A percentile compares a stretch with the other conserved stretches of the same genome.
These are phyloP conservation scores for Vitis cinerea DNA, from an alignment of 164 flowering plant species.

Conservation along the genomic window DNA sequence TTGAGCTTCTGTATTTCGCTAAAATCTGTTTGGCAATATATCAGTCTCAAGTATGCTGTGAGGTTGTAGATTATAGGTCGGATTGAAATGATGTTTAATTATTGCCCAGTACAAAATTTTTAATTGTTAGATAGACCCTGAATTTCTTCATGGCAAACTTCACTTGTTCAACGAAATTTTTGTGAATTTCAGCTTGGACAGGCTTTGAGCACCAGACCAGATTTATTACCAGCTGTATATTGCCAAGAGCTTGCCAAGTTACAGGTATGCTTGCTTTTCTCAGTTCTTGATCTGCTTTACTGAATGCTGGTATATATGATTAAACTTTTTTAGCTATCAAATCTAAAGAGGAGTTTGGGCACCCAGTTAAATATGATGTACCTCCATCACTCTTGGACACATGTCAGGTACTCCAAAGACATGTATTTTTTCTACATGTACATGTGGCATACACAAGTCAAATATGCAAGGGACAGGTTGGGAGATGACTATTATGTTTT, in stretches of 20 bases:
- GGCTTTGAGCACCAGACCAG: slow-evolving; percentile 95
- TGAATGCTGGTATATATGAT: neutral
- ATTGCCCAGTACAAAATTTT: neutral
- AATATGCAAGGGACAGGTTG: too few relatives aligned
- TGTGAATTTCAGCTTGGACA: slow-evolving; percentile 78
- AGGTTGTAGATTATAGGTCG: too few relatives aligned
- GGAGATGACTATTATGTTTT: too few relatives aligned
- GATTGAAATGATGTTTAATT: neutral
- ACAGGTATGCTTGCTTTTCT: slow-evolving; percentile 49
- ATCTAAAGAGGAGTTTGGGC: neutral
- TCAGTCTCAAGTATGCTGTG: too few relatives aligned
- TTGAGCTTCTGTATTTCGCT: too few relatives aligned
- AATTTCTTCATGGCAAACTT: neutral
- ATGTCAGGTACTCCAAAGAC: too few relatives aligned
- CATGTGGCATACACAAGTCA: too few relatives aligned
- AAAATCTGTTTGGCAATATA: too few relatives aligned
- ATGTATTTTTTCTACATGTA: too few relatives aligned
- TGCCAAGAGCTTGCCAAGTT: slow-evolving; percentile 92
- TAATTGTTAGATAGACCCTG: neutral
- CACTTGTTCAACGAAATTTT: neutral
- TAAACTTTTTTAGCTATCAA: neutral
- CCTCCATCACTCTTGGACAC: too few relatives aligned
- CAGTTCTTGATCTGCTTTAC: slow-evolving; percentile 5
- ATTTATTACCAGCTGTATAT: slow-evolving; percentile 74
- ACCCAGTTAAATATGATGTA: too few relatives aligned